Evolutionary conservation across 805 yeast genomes (phyloP).

Genomic region (Lachancea thermotolerans): DNA sequence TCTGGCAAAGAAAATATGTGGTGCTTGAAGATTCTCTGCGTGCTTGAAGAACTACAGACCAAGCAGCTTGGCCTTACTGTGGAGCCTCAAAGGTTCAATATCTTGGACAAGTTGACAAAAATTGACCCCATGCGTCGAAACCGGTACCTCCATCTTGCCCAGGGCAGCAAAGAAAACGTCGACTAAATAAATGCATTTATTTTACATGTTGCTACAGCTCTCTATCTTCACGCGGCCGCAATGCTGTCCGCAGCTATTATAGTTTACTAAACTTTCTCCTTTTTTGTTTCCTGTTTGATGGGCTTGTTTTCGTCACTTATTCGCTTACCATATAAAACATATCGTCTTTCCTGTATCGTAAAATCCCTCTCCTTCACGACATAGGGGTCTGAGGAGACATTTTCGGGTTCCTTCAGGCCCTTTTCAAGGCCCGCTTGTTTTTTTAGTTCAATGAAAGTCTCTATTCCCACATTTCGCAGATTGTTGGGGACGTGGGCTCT

Average conservation of each 20-base stretch:
- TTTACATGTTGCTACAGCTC: too few species aligned
- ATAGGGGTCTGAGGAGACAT: conserved; percentile 41
- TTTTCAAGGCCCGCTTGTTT: conserved; percentile 37
- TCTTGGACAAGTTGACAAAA: conserved; percentile 39
- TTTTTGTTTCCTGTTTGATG: background rate
- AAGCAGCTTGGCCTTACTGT: conserved; percentile 30
- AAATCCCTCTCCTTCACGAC: conserved; percentile 34
- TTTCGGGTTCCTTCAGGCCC: conserved; percentile 24
- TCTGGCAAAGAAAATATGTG: conserved; percentile 56
- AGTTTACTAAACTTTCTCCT: conserved; percentile 1
- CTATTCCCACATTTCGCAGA: conserved; percentile 20
- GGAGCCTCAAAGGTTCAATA: conserved; percentile 18
- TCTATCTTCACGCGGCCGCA: too few species aligned
- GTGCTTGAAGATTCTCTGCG: conserved; percentile 63
- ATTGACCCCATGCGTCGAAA: conserved; percentile 62
- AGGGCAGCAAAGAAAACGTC: background rate
- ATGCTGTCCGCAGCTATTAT: too few species aligned
- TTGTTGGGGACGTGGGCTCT: conserved; percentile 34
- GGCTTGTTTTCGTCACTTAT: conserved; percentile 5
- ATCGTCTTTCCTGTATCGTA: conserved; percentile 42
- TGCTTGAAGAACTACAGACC: conserved; percentile 35
- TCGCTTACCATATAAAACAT: conserved; percentile 34
- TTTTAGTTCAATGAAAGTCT: conserved; percentile 37
- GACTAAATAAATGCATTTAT: too few species aligned
- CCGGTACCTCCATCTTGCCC: conserved; percentile 43